These are phyloP conservation scores for Prinsepia uniflora DNA, from an alignment of 306 rosid species.

Conservation along the genomic window DNA sequence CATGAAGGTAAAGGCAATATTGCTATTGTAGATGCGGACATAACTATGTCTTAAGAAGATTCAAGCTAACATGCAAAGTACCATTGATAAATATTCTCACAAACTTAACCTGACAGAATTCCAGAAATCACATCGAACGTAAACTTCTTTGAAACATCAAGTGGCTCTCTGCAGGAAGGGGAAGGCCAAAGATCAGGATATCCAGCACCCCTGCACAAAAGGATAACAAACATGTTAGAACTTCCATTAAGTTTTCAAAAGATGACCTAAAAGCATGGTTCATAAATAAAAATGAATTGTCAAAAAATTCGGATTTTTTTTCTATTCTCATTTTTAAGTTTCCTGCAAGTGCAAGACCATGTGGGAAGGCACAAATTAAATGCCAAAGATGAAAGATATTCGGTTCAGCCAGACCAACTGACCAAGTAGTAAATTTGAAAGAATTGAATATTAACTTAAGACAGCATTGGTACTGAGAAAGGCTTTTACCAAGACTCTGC, in stretches of 20 bases:
- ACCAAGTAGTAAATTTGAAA: constrained; percentile 3
- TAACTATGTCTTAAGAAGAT: too few species aligned
- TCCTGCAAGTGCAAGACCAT: not conserved
- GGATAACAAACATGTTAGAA: constrained; percentile 15
- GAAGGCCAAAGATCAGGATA: constrained; percentile 98
- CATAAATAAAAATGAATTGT: not conserved
- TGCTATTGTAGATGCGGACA: not conserved
- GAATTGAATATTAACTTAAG: not conserved
- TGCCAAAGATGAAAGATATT: not conserved
- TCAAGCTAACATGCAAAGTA: too few species aligned
- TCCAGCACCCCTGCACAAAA: constrained; percentile 73
- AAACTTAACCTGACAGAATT: constrained; percentile 71
- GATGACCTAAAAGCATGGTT: not conserved
- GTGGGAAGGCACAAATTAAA: constrained; percentile 1
- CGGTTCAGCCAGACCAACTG: not conserved
- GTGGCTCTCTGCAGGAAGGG: constrained; percentile 78
- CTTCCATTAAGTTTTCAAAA: not conserved
- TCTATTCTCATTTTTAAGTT: not conserved
- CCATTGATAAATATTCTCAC: constrained; percentile 12
- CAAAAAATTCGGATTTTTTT: not conserved
- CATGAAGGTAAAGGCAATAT: constrained; percentile 10
- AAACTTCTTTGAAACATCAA: constrained; percentile 75
- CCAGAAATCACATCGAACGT: constrained; percentile 85
- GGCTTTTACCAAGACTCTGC: constrained; percentile 77
- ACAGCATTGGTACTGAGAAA: constrained; percentile 17